These are phyloP conservation scores for Trichophaea hybrida DNA, from an alignment of 2,329 filamentous ascomycete genomes.

Conservation along the genomic window DNA sequence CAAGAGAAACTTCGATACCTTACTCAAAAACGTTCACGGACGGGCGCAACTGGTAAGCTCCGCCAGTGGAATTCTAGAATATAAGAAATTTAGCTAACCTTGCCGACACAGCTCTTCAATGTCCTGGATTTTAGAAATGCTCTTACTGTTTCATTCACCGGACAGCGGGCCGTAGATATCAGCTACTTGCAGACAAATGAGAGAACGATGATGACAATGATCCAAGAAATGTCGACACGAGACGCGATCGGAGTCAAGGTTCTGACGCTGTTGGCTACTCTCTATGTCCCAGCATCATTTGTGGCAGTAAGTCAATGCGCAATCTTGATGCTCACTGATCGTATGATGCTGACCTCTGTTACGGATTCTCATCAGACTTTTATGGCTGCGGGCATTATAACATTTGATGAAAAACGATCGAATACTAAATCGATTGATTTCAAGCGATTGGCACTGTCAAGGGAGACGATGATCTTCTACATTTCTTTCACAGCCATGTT, in stretches of 20 bases:
- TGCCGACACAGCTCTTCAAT: constrained; percentile 9
- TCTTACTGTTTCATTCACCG: constrained; percentile 3
- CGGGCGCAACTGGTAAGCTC: constrained; percentile 4
- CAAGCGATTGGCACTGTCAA: not conserved
- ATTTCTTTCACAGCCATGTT: not conserved
- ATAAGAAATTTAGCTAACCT: not conserved
- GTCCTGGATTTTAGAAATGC: constrained; percentile 15
- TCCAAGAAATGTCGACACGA: constrained; percentile 7
- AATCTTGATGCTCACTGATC: not conserved
- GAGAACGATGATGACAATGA: constrained; percentile 14
- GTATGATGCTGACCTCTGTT: not conserved
- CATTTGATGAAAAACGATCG: not conserved
- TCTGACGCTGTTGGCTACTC: constrained; percentile 13
- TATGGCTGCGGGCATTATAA: not conserved
- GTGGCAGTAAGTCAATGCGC: constrained; percentile 19
- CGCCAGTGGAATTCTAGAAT: not conserved
- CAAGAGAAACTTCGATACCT: constrained; percentile 10
- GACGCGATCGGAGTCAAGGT: constrained; percentile 14
- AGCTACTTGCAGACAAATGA: constrained; percentile 5
- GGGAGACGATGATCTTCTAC: not conserved
- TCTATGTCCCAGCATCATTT: constrained; percentile 17
- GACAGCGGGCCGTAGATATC: constrained; percentile 8
- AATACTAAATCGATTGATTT: not conserved
- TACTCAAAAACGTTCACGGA: constrained; percentile 11
- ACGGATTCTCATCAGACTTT: not conserved